Evolutionary conservation across 202 grass and related monocot species (phyloP).

Genomic region (Setaria viridis): DNA sequence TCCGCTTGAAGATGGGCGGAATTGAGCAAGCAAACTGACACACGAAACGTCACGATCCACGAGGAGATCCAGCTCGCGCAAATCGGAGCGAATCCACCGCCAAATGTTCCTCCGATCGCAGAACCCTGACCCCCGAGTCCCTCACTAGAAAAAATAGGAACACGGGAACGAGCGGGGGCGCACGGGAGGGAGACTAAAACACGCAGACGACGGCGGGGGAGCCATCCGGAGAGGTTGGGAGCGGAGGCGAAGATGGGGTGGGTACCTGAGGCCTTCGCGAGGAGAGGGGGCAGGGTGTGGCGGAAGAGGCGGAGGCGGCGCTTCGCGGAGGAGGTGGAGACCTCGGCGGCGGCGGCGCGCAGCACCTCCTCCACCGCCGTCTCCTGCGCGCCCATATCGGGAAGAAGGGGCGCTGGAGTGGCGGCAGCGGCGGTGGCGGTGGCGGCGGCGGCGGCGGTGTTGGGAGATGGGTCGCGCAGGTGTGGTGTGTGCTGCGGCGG

Average conservation of each 20-base stretch:
- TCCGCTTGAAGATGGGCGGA: constrained; percentile 12
- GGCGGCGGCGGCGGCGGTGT: neutral
- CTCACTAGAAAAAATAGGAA: constrained; percentile 21
- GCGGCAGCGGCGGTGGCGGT: constrained; percentile 20
- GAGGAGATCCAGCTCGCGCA: constrained; percentile 27
- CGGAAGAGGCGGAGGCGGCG: constrained; percentile 82
- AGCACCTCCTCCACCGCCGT: constrained; percentile 63
- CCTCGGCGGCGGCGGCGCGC: constrained; percentile 68
- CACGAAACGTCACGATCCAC: neutral
- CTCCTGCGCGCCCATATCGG: constrained; percentile 55
- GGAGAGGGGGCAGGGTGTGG: constrained; percentile 56
- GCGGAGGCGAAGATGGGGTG: constrained; percentile 1
- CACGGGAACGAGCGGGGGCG: constrained; percentile 8
- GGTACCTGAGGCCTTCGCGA: constrained; percentile 54
- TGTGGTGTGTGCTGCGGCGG: constrained; percentile 44
- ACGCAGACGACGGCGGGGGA: neutral
- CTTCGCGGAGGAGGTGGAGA: constrained; percentile 74
- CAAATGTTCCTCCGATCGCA: constrained; percentile 39
- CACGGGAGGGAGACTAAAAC: neutral
- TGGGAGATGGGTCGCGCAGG: constrained; percentile 8
- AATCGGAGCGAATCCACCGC: constrained; percentile 25
- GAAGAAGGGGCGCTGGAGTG: constrained; percentile 14
- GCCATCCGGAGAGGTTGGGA: neutral
- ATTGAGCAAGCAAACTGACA: constrained; percentile 17
- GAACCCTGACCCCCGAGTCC: constrained; percentile 1